Conservation (phyloP, 2,329 filamentous ascomycete genomes). For the Xylaria sp. region DNA sequence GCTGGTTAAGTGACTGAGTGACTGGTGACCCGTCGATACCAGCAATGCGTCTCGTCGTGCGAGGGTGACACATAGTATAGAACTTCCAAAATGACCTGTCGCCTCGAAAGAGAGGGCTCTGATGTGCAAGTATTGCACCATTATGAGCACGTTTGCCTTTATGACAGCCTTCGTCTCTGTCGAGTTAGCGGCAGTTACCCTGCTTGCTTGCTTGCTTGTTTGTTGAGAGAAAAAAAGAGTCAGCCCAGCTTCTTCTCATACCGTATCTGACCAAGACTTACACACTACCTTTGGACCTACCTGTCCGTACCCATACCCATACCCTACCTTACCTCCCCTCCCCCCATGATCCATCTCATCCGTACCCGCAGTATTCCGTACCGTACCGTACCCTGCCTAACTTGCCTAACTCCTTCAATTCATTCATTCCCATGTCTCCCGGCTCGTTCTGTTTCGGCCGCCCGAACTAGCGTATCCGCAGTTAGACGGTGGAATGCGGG, state of each 20-base stretch:
- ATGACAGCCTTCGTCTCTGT: conserved; percentile 1
- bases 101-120: not conserved
- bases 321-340: no score
- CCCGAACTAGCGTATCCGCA: conserved; percentile 13
- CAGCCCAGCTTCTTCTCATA: not conserved
- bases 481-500: conserved; percentile 18
- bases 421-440: conserved; percentile 5
- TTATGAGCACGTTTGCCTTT: not conserved
- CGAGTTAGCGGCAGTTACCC: no score
- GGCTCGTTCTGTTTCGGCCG: conserved; percentile 8
- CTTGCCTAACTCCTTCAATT: not conserved
- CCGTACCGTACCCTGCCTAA: no score
- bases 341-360: no score
- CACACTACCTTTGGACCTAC: not conserved
- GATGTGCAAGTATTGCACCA: not conserved
- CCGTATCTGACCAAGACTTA: conserved; percentile 11
- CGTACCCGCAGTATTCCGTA: no score
- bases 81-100: conserved; percentile 15
- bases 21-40: not conserved
- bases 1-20: no score
- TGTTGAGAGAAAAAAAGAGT: no score
- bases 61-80: conserved; percentile 13
- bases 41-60: conserved; percentile 5
- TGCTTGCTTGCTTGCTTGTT: no score
- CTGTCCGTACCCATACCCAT: not conserved